Base-by-base conservation (phyloP, 768 basidiomycete species). In the Rossbeevera mucosa region DNA sequence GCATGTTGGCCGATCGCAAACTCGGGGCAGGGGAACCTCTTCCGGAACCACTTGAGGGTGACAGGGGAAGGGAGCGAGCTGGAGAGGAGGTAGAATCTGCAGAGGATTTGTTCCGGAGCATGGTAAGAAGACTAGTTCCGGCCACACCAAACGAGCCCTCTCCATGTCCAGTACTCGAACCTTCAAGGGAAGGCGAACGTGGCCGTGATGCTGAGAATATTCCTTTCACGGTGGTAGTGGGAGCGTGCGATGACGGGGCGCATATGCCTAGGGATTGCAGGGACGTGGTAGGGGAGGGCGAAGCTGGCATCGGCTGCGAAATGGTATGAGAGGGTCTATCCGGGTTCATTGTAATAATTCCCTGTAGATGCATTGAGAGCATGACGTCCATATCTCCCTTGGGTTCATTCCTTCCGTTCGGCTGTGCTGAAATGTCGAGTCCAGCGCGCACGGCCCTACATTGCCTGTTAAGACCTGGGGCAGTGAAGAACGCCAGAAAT, bases 321-420 rank as follows among this genome's bases (percentile, higher is more conserved):
- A 44, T 50, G 20, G 53, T 45, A 48, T 47, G 41, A 21, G 51
- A 58, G 20, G 50, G 29, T 47, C 59, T 55, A 24, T 41, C 42
- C 38, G 56, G 49, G 38, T 65, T 48, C 68, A 66, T 24, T 73
- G 73, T 25, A 73, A 72, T 56, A 75, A 71, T 48, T n/a, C 79
- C 82, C 59, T 88, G 86, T 28, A 81, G 75, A 44, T 83, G 83
- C 76, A 91, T 88, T 26, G 86, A 85, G 30, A 91, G 75, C 80
- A 89, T 86, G 44, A 90, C 88, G 63, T 91, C 88, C 73, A 91
- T 80, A 62, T 91, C 88, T 6, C 88, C 88, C 43, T 82, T 76
- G 20, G 86, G 87, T 54, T 88, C 88, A 24, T 77, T 71, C 14
- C 71, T 73, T 20, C 74, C 71, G 3, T 71, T 59, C 20, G 70